These are phyloP conservation scores for Gaeumannomyces tritici DNA, from an alignment of 2,329 filamentous ascomycete genomes.

Conservation along the genomic window DNA sequence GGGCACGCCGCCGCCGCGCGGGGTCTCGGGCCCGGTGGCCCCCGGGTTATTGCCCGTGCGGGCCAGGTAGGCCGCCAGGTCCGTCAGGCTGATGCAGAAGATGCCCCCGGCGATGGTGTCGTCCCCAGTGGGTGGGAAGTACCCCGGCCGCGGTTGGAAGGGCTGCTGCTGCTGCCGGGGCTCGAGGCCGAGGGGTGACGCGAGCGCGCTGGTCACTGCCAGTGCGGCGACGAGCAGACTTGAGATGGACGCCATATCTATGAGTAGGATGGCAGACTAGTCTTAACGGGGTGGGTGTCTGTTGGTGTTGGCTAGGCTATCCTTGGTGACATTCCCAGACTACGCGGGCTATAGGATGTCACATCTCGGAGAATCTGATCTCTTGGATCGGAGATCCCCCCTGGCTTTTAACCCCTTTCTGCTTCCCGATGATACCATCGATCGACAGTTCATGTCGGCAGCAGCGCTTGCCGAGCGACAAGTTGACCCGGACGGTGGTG, in stretches of 20 bases:
- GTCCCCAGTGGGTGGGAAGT: conserved; percentile 12
- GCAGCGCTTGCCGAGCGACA: not conserved
- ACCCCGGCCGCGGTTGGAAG: conserved; percentile 11
- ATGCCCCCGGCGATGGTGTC: conserved; percentile 15
- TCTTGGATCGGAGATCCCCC: not conserved
- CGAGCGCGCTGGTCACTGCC: not conserved
- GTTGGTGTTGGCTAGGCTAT: not conserved
- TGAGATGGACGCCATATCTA: not conserved
- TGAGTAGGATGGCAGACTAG: not conserved
- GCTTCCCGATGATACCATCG: not conserved
- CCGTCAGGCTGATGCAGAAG: conserved; percentile 13
- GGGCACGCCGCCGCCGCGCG: conserved; percentile 6
- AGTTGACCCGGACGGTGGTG: not conserved
- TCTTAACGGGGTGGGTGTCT: not conserved
- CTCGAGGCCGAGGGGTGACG: not conserved
- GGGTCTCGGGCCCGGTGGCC: conserved; percentile 10
- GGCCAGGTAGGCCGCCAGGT: conserved; percentile 11
- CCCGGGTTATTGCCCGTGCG: conserved; percentile 11
- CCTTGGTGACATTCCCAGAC: not conserved
- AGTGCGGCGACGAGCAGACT: not conserved
- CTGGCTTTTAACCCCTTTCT: not conserved
- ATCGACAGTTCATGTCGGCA: not conserved
- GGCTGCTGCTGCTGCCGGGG: not conserved
- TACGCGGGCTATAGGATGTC: not conserved
- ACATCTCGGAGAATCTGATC: not conserved